Evolutionary conservation across 2,329 filamentous ascomycete genomes (phyloP), one percentile per base, ranked within the genome.

Genomic region (Clonostachys solani): DNA sequence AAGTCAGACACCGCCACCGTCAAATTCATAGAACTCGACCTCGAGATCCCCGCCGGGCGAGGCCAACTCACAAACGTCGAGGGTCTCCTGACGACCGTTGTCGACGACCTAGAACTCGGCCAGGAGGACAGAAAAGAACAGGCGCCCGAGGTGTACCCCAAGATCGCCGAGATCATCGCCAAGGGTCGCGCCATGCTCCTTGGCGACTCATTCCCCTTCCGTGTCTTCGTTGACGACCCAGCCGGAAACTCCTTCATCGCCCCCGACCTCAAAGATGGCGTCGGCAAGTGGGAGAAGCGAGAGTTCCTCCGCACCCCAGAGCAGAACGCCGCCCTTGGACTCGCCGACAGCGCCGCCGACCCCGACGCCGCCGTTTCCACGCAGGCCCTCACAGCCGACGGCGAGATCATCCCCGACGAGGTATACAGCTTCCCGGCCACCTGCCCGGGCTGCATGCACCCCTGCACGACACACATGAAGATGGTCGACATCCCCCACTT

Each of bases 401-500:
- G 89, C 33, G 87, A 95, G n/a, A 94, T 97, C 57, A 78, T 94
- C 43, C 89, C 95, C 53, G 87, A 95, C 64, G 87, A 96, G 65
- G 87, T 96, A 29, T 97, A 97, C 73, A 85, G 84, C 49, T 94
- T 99, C 71, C 92, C 92, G 4, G 86, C 92, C 7, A 88, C 84
- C 49, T 99, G 94, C 66, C 94, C 94, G 1, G 92, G 89, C 51
- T 99, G 94, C 74, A 84, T 85, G 60, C 88, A 88, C 67, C 73
- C 83, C 5, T 96, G 92, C 69, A 83, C 84, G 5, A 95, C 95
- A 10, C 92, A 96, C 68, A 96, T 96, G 90, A 96, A 96, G 75
- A 95, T 96, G 86, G 90, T 97, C 48, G 90, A 95, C 60, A 96
- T 99, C 52, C 94, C 94, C 1, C 87, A 96, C 71, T 99, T 99